A percentile compares a stretch with the other conserved stretches of the same genome.
Conservation (phyloP, 106 monocot genomes). For the Amphibolis antarctica region DNA sequence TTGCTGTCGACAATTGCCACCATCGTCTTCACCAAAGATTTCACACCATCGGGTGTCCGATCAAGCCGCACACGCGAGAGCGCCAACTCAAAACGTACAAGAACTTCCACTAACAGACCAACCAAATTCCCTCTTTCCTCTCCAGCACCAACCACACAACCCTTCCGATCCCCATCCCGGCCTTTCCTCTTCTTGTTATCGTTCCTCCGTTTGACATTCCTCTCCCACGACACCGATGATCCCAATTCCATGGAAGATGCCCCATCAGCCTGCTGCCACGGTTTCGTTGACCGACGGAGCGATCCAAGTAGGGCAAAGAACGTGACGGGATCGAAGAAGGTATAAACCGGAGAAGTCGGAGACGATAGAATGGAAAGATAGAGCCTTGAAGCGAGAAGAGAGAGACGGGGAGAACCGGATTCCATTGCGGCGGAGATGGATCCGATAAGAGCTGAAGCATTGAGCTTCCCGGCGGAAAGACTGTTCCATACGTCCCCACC, state of each 20-base stretch:
- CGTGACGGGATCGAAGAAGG: constrained; percentile 55
- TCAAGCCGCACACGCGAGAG: constrained; percentile 46
- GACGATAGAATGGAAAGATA: constrained; percentile 66
- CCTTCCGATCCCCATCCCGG: not conserved
- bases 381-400: constrained; percentile 47
- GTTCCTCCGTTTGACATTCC: not conserved
- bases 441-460: constrained; percentile 33
- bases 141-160: not conserved
- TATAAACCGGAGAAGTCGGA: constrained; percentile 40
- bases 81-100: constrained; percentile 18
- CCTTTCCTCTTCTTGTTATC: constrained; percentile 18
- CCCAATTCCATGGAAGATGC: not conserved
- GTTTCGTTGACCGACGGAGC: constrained; percentile 45
- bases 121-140: not conserved
- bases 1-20: constrained; percentile 21
- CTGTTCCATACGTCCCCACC: constrained; percentile 21
- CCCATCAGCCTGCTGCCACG: not conserved
- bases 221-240: not conserved
- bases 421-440: constrained; percentile 53
- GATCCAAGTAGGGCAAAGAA: constrained; percentile 71
- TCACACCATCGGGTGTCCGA: constrained; percentile 32
- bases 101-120: constrained; percentile 22
- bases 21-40: constrained; percentile 52
- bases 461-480: constrained; percentile 20
- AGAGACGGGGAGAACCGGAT: constrained; percentile 11